phyloP scores from a whole-genome alignment of 129 eudicot species.

The Centella asiatica region DNA sequence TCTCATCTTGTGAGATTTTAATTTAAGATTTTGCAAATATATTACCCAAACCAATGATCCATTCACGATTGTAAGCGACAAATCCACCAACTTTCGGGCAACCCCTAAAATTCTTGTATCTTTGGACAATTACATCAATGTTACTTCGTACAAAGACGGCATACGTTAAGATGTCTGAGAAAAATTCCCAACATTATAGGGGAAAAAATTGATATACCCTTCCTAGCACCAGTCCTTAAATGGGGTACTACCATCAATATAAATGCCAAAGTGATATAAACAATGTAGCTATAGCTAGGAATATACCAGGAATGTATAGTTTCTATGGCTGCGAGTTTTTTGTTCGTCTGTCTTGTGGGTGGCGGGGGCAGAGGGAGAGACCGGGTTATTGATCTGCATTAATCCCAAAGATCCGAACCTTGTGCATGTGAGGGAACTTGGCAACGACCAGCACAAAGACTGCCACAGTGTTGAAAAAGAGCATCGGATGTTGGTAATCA shows the following conservation, averaged over 20 bases:
- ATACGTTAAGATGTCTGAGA: too few relatives aligned
- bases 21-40: too few relatives aligned
- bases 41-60: too few relatives aligned
- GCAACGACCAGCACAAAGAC: slow-evolving; percentile 86
- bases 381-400: slow-evolving; percentile 72
- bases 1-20: too few relatives aligned
- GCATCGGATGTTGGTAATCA: slow-evolving; percentile 89
- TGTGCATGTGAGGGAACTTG: slow-evolving; percentile 93
- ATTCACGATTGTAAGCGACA: too few relatives aligned
- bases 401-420: slow-evolving; percentile 91
- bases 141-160: slow-evolving; percentile 1
- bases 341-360: too few relatives aligned
- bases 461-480: slow-evolving; percentile 68
- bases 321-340: too few relatives aligned
- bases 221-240: slow-evolving; percentile 16
- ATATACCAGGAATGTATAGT: slow-evolving; percentile 12
- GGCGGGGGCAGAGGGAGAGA: too few relatives aligned
- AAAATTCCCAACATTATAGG: too few relatives aligned
- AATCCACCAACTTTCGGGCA: background rate
- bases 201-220: slow-evolving; percentile 30
- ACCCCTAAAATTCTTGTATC: background rate
- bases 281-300: slow-evolving; percentile 20
- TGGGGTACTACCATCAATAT: slow-evolving; percentile 2
- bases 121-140: background rate
- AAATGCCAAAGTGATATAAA: slow-evolving; percentile 35